These are phyloP conservation scores for Cryptococcus neoformans DNA, from an alignment of 1,284 basidiomycete species.

Conservation along the genomic window DNA sequence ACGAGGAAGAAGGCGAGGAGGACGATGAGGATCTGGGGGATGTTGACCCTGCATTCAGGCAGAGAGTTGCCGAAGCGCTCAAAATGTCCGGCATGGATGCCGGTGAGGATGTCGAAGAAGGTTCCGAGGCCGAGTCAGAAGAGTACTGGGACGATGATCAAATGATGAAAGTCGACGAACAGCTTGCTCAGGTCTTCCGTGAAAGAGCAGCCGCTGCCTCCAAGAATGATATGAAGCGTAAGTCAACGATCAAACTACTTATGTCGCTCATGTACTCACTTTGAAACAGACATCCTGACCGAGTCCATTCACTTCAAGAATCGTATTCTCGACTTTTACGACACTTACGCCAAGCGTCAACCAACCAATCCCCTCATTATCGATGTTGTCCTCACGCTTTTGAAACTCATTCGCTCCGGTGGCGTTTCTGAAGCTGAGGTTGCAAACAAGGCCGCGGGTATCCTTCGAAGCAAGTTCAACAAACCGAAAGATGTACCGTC, in stretches of 20 bases:
- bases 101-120: conserved; percentile 24
- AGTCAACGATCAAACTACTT: conserved; percentile 10
- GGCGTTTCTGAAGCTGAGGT: conserved; percentile 77
- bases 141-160: conserved; percentile 91
- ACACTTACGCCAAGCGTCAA: conserved; percentile 75
- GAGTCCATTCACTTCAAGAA: conserved; percentile 93
- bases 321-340: conserved; percentile 86
- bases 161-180: conserved; percentile 94
- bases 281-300: conserved; percentile 34
- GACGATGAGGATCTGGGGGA: conserved; percentile 52
- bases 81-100: conserved; percentile 66
- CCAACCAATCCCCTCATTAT: conserved; percentile 64
- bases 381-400: conserved; percentile 68
- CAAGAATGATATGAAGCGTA: conserved; percentile 49
- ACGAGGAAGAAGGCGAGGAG: conserved; percentile 49
- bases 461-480: conserved; percentile 69
- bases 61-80: conserved; percentile 73
- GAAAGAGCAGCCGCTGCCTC: conserved; percentile 55
- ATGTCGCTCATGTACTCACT: no score
- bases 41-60: conserved; percentile 65
- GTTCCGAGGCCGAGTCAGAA: conserved; percentile 54
- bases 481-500: conserved; percentile 68
- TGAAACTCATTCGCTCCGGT: conserved; percentile 65
- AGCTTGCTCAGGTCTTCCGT: conserved; percentile 85
- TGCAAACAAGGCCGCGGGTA: conserved; percentile 74